A percentile compares a stretch with the other conserved stretches of the same genome.
Evolutionary conservation across 495 filamentous ascomycete genomes (phyloP).

Genomic region (Neurospora hispaniola): DNA sequence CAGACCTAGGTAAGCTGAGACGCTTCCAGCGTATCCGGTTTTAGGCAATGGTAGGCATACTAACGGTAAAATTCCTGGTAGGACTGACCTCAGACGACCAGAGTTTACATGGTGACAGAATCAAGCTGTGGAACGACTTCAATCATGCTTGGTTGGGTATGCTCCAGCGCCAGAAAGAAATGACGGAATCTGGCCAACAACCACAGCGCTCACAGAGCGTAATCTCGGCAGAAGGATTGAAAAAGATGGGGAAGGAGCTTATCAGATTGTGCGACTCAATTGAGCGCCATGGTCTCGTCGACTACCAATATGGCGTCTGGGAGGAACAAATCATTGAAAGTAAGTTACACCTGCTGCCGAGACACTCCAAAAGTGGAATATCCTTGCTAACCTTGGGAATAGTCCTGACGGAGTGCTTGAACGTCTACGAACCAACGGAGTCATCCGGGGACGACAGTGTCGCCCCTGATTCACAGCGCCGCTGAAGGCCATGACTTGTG

Average conservation of each 20-base stretch:
- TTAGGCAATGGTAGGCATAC: slow-evolving; percentile 6
- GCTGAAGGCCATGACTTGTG: not conserved
- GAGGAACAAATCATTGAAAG: slow-evolving; percentile 84
- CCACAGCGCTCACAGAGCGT: slow-evolving; percentile 52
- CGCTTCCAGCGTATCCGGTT: slow-evolving; percentile 10
- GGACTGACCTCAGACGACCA: slow-evolving; percentile 58
- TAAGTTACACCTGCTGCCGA: slow-evolving; percentile 34
- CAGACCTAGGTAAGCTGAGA: slow-evolving; percentile 63
- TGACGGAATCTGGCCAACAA: slow-evolving; percentile 51
- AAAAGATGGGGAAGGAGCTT: slow-evolving; percentile 71
- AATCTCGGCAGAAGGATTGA: slow-evolving; percentile 56
- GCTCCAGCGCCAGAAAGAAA: slow-evolving; percentile 77
- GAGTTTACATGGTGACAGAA: slow-evolving; percentile 53
- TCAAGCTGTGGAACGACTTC: slow-evolving; percentile 87
- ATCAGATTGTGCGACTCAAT: slow-evolving; percentile 74
- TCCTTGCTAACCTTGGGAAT: not conserved
- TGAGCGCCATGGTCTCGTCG: slow-evolving; percentile 82
- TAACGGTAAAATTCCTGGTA: slow-evolving; percentile 10
- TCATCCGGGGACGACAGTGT: slow-evolving; percentile 16
- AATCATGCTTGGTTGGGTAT: slow-evolving; percentile 88
- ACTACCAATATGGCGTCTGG: slow-evolving; percentile 95
- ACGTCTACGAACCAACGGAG: slow-evolving; percentile 39
- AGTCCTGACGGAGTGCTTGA: slow-evolving; percentile 60
- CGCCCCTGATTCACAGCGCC: slow-evolving; percentile 7
- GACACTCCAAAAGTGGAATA: not conserved